Conservation (phyloP, 2,329 filamentous ascomycete species). For the Ophiostoma sp. region DNA sequence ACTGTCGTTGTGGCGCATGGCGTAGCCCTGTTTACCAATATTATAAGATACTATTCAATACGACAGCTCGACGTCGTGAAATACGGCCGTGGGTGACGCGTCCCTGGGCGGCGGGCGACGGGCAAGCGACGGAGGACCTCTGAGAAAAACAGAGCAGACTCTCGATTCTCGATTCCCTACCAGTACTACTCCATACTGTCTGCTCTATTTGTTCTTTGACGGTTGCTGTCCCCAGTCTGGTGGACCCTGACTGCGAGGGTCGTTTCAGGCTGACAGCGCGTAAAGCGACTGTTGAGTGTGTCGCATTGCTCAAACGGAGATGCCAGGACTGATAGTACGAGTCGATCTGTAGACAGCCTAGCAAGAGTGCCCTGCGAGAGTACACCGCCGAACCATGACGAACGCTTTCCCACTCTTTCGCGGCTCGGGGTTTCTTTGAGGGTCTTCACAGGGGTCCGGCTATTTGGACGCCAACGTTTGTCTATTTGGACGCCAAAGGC, state of each 20-base stretch:
- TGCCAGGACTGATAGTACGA: background rate
- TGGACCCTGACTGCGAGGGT: slow-evolving; percentile 1
- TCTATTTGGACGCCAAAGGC: no score
- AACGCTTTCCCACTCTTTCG: background rate
- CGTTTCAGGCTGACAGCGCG: slow-evolving; percentile 1
- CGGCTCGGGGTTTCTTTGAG: background rate
- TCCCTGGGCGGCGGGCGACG: background rate
- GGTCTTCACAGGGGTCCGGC: background rate
- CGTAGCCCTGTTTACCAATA: background rate
- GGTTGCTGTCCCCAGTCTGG: background rate
- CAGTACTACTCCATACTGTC: background rate
- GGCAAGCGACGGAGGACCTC: background rate
- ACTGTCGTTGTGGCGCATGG: background rate
- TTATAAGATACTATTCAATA: background rate
- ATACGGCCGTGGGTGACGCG: background rate
- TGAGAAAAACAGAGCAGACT: background rate
- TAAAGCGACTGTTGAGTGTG: background rate
- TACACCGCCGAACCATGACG: background rate
- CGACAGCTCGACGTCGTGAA: background rate
- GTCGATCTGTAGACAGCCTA: background rate
- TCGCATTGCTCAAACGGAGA: background rate
- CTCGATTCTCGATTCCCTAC: background rate
- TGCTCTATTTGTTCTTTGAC: background rate
- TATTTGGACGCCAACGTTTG: no score
- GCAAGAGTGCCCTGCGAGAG: background rate